Evolutionary conservation across 2,329 filamentous ascomycete genomes (phyloP), one percentile per base, ranked within the genome.

Genomic region (Fusarium agapanthi): DNA sequence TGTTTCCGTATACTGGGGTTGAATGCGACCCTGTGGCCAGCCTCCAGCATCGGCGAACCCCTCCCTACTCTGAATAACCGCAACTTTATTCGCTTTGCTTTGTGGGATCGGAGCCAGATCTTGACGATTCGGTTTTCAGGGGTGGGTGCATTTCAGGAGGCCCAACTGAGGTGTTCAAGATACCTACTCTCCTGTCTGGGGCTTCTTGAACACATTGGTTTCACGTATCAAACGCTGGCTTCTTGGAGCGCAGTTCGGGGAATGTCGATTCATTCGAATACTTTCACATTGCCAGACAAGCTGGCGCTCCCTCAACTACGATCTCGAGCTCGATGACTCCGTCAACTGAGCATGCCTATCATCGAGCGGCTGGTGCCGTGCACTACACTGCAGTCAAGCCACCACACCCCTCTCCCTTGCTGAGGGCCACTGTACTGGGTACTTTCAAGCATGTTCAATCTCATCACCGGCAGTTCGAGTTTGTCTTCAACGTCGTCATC

Each of bases 11-110:
- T 60, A 41, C 67, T 53, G 58, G 70, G 70, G 66, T 55, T 58
- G 18, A 38, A 63, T 71, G 70, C 45, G 44, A 73, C 70, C 70
- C 57, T 71, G 30, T 28, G 60, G 43, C 55, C 57, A 67, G 44
- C 58, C 57, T 70, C 44, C 53, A 61, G 48, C 64, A 55, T 57
- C 56, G 54, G 56, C 48, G 38, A 71, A 70, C 47, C 61, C 67
- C 41, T 67, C 61, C 67, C 41, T 67, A 70, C 56, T 70, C 45
- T 50, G 55, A 43, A 51, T 58, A 48, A 69, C 56, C 41, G 69
- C 45, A 69, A 69, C 65, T 69, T 70, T 61, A 60, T 62, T 70
- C 37, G 50, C 60, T 37, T 51, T 70, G 43, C 35, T 54, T 34
- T 44, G 44, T 55, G 45, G 68, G 65, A 69, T 69, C 56, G 41